Percentiles rank a stretch among this genome's conserved stretches.
These are phyloP conservation scores for Clausena lansium DNA, from an alignment of 345 rosid genomes.

Conservation along the genomic window DNA sequence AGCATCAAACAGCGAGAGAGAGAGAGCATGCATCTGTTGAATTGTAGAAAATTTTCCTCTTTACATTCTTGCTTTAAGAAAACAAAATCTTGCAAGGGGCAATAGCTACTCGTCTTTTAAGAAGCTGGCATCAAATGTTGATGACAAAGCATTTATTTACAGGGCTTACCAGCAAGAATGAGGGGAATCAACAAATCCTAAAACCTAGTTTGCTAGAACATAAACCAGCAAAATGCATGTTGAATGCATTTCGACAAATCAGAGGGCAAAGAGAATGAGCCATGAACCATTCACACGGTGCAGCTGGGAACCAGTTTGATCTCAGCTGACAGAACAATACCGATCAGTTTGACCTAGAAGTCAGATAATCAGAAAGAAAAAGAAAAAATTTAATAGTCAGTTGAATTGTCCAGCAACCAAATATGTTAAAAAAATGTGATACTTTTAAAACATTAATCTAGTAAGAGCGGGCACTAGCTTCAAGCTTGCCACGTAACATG, in stretches of 20 bases:
- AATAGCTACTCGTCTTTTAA: not conserved
- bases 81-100: constrained; percentile 6
- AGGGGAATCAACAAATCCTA: not conserved
- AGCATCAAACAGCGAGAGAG: not conserved
- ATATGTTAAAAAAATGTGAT: not conserved
- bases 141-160: constrained; percentile 18
- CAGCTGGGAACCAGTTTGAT: constrained; percentile 1
- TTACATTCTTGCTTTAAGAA: not conserved
- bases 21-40: not conserved
- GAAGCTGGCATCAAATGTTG: not conserved
- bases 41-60: constrained; percentile 3
- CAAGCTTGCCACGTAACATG: not conserved
- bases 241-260: not conserved
- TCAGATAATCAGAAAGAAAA: not conserved
- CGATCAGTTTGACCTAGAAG: not conserved
- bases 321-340: not conserved
- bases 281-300: constrained; percentile 2
- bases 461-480: not conserved
- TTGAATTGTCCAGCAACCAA: not conserved
- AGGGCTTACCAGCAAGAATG: constrained; percentile 14
- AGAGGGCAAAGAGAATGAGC: not conserved
- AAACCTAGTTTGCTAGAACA: constrained; percentile 11
- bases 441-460: not conserved
- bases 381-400: not conserved
- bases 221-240: not conserved